Conservation (phyloP, 305 asterid genomes). For the Fraxinus floribunda region DNA sequence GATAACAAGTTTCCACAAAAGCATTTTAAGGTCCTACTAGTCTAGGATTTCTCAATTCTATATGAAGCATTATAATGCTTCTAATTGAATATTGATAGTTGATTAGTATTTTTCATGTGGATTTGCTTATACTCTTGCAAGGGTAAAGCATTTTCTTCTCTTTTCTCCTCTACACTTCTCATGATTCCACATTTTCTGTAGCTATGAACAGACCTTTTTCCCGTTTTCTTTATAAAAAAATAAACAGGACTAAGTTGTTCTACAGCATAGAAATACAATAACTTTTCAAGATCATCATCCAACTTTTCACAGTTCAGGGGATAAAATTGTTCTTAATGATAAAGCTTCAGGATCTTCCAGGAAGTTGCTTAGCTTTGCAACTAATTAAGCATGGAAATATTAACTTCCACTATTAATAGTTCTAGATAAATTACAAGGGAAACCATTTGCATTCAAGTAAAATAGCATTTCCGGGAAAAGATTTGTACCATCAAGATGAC, state of each 20-base stretch:
- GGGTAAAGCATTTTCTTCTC: not conserved
- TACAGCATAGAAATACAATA: not conserved
- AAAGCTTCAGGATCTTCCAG: conserved; percentile 5
- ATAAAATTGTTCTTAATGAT: not conserved
- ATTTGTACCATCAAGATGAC: not conserved
- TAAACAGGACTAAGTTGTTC: not conserved
- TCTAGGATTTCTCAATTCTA: not conserved
- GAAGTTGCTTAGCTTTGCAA: not conserved
- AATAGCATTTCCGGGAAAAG: not conserved
- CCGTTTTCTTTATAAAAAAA: not conserved
- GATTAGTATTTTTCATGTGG: not conserved
- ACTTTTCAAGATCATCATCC: not conserved
- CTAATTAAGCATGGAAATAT: not conserved
- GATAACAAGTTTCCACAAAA: not conserved
- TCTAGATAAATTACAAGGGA: conserved; percentile 1
- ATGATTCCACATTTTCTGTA: not conserved
- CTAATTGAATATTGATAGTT: not conserved
- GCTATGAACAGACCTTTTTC: not conserved
- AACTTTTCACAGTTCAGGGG: not conserved
- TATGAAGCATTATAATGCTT: not conserved
- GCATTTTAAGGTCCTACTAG: not conserved
- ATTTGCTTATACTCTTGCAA: not conserved
- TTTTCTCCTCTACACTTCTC: not conserved
- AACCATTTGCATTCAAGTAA: not conserved
- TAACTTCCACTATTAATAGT: not conserved